These are phyloP conservation scores for Panicum virgatum DNA, from an alignment of 202 grass and related monocot genomes.

Conservation along the genomic window DNA sequence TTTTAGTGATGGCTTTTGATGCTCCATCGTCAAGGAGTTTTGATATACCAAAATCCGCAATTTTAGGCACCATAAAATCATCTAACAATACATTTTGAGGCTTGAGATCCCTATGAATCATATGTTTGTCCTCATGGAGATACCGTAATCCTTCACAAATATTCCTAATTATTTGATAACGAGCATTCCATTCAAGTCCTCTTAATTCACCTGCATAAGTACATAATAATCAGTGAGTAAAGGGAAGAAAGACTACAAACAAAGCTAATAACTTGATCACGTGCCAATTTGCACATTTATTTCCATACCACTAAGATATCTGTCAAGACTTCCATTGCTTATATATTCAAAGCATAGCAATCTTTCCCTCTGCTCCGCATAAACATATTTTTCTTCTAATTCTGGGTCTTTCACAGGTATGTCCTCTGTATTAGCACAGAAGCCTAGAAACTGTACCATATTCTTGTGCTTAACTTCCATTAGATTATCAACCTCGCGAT, in stretches of 20 bases:
- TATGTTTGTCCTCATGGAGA: not conserved
- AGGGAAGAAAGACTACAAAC: too few species aligned
- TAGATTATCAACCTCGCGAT: not conserved
- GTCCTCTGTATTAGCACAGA: too few species aligned
- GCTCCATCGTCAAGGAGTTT: too few species aligned
- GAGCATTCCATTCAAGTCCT: too few species aligned
- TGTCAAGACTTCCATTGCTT: not conserved
- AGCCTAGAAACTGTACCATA: too few species aligned
- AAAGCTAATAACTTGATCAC: too few species aligned
- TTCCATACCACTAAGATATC: not conserved
- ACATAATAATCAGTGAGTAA: too few species aligned
- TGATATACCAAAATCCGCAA: not conserved
- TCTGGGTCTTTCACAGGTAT: too few species aligned
- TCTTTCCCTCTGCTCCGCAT: not conserved
- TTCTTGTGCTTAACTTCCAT: not conserved
- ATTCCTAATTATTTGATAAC: not conserved
- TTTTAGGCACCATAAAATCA: not conserved
- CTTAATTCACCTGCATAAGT: too few species aligned
- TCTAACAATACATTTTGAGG: not conserved
- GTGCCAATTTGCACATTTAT: too few species aligned
- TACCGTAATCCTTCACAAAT: not conserved
- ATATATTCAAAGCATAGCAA: constrained; percentile 5
- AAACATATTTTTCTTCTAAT: not conserved
- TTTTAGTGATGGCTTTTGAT: too few species aligned
- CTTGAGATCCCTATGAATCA: not conserved